Evolutionary conservation across 1,139 yeast genomes (phyloP), one percentile per base, ranked within the genome.

Genomic region (Torulaspora globosa): DNA sequence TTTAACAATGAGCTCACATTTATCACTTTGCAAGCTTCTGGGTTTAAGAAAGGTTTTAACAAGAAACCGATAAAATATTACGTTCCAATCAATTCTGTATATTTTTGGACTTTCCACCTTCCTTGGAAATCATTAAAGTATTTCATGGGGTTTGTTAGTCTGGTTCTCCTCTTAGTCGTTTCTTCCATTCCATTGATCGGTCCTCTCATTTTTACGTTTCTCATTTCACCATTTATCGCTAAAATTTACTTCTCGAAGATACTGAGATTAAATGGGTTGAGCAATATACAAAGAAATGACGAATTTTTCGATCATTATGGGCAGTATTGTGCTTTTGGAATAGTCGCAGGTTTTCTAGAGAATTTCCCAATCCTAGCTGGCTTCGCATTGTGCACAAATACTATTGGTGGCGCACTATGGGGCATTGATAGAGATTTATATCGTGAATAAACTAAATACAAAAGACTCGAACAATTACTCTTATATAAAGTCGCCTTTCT

Each of bases 181-280:
- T 58, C 66, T 2, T 50, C 53, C 21, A 44, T 62, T 14, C 67
- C 67, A 21, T 37, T 63, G 7, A 14, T 59, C 5, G 67, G 67
- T 1, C 67, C 67, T 10, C 38, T 56, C n/a, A 10, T 53, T 7
- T 63, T 61, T 50, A 50, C 53, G 34, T 28, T 56, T 2, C 23
- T 56, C 8, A 50, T 58, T 5, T 51, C 66, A 10, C 66, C 67
- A 7, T 49, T 58, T 30, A 49, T 62, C 12, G 46, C 63, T 5
- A 59, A 55, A 40, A 50, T 62, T 32, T 62, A 58, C 46, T 49
- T 57, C 19, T 49, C 62, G 9, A 59, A 55, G 27, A 36, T 51
- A 9, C 43, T 57, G 18, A 55, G 63, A 33, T 43, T 60, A 26
- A 54, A 50, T 43, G 58, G 59, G 6, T 40, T 55, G 11, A 51